Conservation (phyloP, 1,284 basidiomycete species). For the Microbotryum intermedium region DNA sequence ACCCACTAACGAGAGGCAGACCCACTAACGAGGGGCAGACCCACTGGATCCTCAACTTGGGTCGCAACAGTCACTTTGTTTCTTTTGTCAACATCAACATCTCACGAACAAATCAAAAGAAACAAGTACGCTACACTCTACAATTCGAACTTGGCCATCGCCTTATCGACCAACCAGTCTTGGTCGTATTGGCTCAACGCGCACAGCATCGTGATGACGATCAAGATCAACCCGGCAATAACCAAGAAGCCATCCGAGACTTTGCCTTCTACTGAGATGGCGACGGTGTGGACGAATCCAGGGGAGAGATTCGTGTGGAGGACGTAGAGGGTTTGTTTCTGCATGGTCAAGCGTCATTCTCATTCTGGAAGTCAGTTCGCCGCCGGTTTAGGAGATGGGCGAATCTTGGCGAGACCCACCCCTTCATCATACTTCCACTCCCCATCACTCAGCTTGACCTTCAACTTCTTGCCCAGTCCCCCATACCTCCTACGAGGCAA, state of each 20-base stretch:
- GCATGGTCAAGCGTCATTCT: not conserved
- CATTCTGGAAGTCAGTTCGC: not conserved
- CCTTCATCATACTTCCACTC: conserved; percentile 27
- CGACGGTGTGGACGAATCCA: conserved; percentile 22
- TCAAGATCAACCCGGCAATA: not conserved
- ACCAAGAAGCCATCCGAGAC: not conserved
- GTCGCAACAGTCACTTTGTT: too few relatives aligned
- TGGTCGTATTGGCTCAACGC: too few relatives aligned
- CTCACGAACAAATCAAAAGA: too few relatives aligned
- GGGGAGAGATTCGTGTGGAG: conserved; percentile 16
- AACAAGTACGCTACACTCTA: too few relatives aligned
- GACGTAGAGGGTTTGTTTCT: conserved; percentile 30
- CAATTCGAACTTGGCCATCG: too few relatives aligned
- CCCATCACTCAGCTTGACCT: conserved; percentile 19
- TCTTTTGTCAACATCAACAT: too few relatives aligned
- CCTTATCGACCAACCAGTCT: too few relatives aligned
- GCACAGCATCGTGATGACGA: not conserved
- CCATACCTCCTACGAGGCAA: conserved; percentile 30
- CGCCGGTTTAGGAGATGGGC: not conserved
- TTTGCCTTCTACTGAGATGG: conserved; percentile 5
- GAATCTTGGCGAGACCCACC: conserved; percentile 6
- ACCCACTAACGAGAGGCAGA: too few relatives aligned
- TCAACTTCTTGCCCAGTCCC: not conserved
- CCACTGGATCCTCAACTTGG: too few relatives aligned
- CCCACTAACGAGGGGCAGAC: too few relatives aligned